phyloP scores from a whole-genome alignment of 2,329 filamentous ascomycete genomes.

The Botrytis paeoniae region DNA sequence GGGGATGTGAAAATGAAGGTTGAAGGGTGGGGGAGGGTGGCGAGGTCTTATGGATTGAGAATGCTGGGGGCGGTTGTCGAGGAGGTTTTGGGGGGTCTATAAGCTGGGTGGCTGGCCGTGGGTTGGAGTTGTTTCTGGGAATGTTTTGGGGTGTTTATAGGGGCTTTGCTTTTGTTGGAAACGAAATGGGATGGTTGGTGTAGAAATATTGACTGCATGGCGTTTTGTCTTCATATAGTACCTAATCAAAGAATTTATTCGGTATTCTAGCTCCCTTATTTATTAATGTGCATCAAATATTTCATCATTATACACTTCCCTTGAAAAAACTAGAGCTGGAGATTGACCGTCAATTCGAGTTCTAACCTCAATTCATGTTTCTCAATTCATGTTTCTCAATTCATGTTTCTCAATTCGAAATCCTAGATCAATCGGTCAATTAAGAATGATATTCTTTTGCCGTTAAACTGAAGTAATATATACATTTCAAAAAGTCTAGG shows the following conservation, averaged over 20 bases:
- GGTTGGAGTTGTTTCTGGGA: background rate
- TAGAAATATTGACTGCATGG: background rate
- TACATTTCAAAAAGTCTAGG: too few relatives aligned
- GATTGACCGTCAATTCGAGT: too few relatives aligned
- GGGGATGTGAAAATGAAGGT: slow-evolving; percentile 64
- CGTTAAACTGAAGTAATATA: too few relatives aligned
- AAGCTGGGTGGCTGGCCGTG: background rate
- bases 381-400: too few relatives aligned
- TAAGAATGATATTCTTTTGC: too few relatives aligned
- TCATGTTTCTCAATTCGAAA: too few relatives aligned
- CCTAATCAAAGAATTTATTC: background rate
- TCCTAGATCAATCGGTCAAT: too few relatives aligned
- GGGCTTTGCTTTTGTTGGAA: background rate
- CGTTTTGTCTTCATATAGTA: background rate
- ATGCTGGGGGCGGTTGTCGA: slow-evolving; percentile 77
- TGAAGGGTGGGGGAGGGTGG: slow-evolving; percentile 70
- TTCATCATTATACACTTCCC: background rate
- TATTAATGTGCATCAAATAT: background rate
- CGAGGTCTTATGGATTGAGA: slow-evolving; percentile 72
- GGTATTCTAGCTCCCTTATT: background rate
- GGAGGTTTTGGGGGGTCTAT: slow-evolving; percentile 54
- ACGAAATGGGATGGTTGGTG: background rate
- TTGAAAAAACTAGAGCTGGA: background rate
- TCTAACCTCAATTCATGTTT: too few relatives aligned
- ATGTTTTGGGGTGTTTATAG: background rate